Evolutionary conservation across 179 eudicot genomes (phyloP).

Genomic region (Pouteria campechiana): DNA sequence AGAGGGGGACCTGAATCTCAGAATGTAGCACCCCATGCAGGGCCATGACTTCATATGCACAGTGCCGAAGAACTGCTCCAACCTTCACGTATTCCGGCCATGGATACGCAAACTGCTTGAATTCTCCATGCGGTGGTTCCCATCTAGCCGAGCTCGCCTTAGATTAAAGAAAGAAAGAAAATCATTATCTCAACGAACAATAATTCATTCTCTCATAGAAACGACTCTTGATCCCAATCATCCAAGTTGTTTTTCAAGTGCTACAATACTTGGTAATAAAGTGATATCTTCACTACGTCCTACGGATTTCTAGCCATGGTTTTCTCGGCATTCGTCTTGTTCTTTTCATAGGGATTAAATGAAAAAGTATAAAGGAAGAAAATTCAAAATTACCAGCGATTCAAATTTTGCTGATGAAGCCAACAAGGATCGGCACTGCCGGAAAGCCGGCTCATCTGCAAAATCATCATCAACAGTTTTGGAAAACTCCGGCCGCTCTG

Average conservation of each 20-base stretch:
- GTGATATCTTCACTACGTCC: too few relatives aligned
- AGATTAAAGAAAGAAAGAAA: neutral
- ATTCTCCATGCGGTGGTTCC: slow-evolving; percentile 71
- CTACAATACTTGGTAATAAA: too few relatives aligned
- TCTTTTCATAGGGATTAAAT: too few relatives aligned
- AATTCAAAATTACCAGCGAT: slow-evolving; percentile 48
- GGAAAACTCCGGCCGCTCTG: slow-evolving; percentile 20
- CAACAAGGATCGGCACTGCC: slow-evolving; percentile 30
- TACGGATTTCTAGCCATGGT: too few relatives aligned
- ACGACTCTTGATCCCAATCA: too few relatives aligned
- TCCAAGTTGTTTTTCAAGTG: too few relatives aligned
- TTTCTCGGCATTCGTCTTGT: too few relatives aligned
- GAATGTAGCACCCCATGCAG: slow-evolving; percentile 63
- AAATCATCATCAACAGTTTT: slow-evolving; percentile 38
- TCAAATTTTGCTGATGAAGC: slow-evolving; percentile 38
- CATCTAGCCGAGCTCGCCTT: slow-evolving; percentile 49
- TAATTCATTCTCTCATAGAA: too few relatives aligned
- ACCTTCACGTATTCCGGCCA: slow-evolving; percentile 54
- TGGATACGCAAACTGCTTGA: slow-evolving; percentile 39
- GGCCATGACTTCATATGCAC: slow-evolving; percentile 56
- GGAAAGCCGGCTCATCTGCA: slow-evolving; percentile 50
- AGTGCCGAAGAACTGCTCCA: slow-evolving; percentile 41
- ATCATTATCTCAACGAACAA: too few relatives aligned
- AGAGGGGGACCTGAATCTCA: slow-evolving; percentile 57
- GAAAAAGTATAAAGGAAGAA: too few relatives aligned